Evolutionary conservation across 495 filamentous ascomycete genomes (phyloP), one percentile per base, ranked within the genome.

Genomic region (Hyaloscypha hepaticicola): DNA sequence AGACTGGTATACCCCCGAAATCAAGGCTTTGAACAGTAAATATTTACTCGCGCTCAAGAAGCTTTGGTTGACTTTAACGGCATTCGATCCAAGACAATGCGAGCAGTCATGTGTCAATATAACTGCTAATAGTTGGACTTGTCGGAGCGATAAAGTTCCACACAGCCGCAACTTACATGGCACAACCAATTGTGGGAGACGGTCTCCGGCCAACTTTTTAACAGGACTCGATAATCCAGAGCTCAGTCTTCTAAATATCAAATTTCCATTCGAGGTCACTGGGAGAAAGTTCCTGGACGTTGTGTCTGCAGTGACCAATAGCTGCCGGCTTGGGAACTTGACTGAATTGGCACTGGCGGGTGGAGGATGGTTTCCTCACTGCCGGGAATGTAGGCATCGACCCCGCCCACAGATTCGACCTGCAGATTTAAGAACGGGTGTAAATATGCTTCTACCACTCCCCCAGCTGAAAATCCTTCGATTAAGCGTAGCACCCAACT

Each of bases 401-500:
- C 34, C 38, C 16, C 22, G n/a, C 16, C 58, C 58, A n/a, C 33
- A 50, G n/a, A 60, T 60, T 26, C 11, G 8, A 60, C 58, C 58
- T 2, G 38, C 16, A 50, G 34, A 60, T 11, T 50, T 60, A 25
- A 24, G 58, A 34, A 50, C 9, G 38, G 38, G n/a, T 11, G 25
- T 60, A 26, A 60, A 22, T 33, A 26, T 60, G 33, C 22, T 60
- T 33, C 25, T 50, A 27, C 33, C 38, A 50, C 16, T 60, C 5
- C 16, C 21, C 8, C 33, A 60, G 58, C 38, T 60, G 38, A 60
- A 50, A 26, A 50, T 50, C n/a, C 58, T 60, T 45, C 33, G 58
- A 50, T 21, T 60, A 19, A 60, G 58, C 25, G 58, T 60, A 50
- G 33, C 58, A 34, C 58, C 56, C 25, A 60, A 60, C 25, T 60